Evolutionary conservation across 1,139 yeast genomes (phyloP).

Genomic region (Zhuliangozyma blackwelliae): DNA sequence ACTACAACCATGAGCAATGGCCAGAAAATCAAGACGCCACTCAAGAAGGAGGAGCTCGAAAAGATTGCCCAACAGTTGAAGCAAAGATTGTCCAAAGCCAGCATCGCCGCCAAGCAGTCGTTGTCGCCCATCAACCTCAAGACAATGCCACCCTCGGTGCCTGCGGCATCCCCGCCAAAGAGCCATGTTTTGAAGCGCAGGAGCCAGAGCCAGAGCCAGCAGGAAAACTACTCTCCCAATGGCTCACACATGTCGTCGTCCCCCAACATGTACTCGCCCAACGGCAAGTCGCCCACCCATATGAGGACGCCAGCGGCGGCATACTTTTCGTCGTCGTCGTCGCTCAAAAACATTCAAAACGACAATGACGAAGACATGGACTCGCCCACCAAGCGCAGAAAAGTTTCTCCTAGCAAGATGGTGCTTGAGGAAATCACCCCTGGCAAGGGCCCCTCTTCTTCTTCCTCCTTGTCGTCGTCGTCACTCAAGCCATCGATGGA

Average conservation of each 20-base stretch:
- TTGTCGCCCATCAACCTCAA: constrained; percentile 22
- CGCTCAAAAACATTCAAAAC: constrained; percentile 21
- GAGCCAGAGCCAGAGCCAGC: not conserved
- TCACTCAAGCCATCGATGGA: constrained; percentile 38
- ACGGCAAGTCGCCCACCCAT: constrained; percentile 41
- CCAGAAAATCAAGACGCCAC: constrained; percentile 26
- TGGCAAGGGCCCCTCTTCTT: not conserved
- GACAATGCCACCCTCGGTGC: constrained; percentile 7
- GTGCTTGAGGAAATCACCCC: constrained; percentile 37
- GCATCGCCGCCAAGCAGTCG: constrained; percentile 44
- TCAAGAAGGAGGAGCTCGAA: constrained; percentile 45
- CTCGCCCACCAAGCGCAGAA: constrained; percentile 33
- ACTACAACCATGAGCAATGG: constrained; percentile 2
- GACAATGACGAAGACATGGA: constrained; percentile 14
- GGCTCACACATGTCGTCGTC: constrained; percentile 23
- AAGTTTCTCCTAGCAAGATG: constrained; percentile 28
- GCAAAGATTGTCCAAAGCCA: constrained; percentile 41
- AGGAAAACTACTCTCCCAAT: constrained; percentile 12
- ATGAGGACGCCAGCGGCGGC: constrained; percentile 35
- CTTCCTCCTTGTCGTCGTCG: not conserved
- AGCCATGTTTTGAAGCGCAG: constrained; percentile 24
- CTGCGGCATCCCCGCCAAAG: constrained; percentile 30
- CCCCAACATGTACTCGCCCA: constrained; percentile 37
- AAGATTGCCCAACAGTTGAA: constrained; percentile 44
- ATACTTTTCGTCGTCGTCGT: constrained; percentile 32